Percentiles rank a stretch among this genome's conserved stretches.
These are phyloP conservation scores for Pelargonium myrrhifolium DNA, from an alignment of 441 rosid genomes.

Conservation along the genomic window DNA sequence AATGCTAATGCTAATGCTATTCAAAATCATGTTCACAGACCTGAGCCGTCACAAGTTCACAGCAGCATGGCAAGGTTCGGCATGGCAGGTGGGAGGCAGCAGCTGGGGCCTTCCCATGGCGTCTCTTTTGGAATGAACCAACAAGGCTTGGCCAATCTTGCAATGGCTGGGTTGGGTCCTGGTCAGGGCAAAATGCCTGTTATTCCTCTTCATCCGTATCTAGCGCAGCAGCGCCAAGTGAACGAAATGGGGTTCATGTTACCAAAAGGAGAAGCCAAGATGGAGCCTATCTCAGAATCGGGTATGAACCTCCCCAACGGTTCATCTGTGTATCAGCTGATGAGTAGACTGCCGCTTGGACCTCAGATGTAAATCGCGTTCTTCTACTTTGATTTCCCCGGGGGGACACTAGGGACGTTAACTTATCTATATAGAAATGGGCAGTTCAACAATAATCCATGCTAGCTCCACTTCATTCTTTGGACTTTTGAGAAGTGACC, in stretches of 20 bases:
- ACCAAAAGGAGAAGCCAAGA: slow-evolving; percentile 66
- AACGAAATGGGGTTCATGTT: slow-evolving; percentile 45
- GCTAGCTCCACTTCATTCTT: too few species aligned
- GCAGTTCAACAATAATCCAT: too few species aligned
- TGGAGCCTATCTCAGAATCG: slow-evolving; percentile 66
- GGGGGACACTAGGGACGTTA: too few species aligned
- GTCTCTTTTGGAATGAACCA: slow-evolving; percentile 56
- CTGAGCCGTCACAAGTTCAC: slow-evolving; percentile 47
- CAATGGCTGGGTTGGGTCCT: slow-evolving; percentile 55
- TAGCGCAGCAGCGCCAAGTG: slow-evolving; percentile 45
- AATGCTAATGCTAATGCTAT: slow-evolving; percentile 17
- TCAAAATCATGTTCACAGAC: slow-evolving; percentile 37
- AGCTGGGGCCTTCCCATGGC: slow-evolving; percentile 35
- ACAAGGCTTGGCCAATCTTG: slow-evolving; percentile 47
- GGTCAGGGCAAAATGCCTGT: slow-evolving; percentile 54
- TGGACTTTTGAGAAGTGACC: too few species aligned
- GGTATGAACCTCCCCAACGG: slow-evolving; percentile 40
- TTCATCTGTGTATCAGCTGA: slow-evolving; percentile 63
- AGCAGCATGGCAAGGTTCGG: slow-evolving; percentile 45
- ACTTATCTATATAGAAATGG: too few species aligned
- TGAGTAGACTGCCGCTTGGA: slow-evolving; percentile 78
- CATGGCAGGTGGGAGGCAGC: slow-evolving; percentile 49
- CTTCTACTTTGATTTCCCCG: too few species aligned
- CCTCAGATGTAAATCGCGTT: slow-evolving; percentile 40
- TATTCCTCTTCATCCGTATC: slow-evolving; percentile 49